Evolutionary conservation across 2,329 filamentous ascomycete genomes (phyloP), one percentile per base, ranked within the genome.

Genomic region (Nemania sp.): DNA sequence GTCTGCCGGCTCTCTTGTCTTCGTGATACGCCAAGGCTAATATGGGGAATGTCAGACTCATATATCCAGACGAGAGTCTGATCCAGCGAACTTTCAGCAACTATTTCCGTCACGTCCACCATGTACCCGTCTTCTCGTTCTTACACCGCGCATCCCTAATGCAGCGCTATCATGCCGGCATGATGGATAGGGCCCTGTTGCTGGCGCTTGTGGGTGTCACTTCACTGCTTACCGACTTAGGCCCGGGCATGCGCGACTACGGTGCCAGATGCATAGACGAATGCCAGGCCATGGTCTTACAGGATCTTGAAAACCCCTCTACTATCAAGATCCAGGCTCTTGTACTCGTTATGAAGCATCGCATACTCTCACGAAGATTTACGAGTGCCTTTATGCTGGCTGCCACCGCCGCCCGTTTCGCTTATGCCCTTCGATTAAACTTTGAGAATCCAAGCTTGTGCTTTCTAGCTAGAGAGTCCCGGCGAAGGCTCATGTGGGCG

Each of bases 61-160:
- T 41, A 70, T 79, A 65, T 57, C 68, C 68, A 6, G 64, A 68
- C 59, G 78, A 82, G 61, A 70, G 75, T 19, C 64, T 83, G 22
- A 78, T 80, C 34, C 71, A 76, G 44, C 75, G 75, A 33, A 80
- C 79, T 5, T 81, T 83, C 59, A 79, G 80, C 61, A 76, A 78
- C 60, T 83, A 82, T 69, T 83, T 83, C 65, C 77, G 78, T 36
- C 78, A 83, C 62, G 75, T 83, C 34, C 80, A 83, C 66, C 81
- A 83, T 57, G 80, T 83, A 46, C 79, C 81, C 39, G 79, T 80
- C 61, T 81, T 80, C 68, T 81, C 80, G 9, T 84, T 83, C 52
- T 68, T 84, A 14, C 81, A 84, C 61, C 79, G 80, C 22, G 80
- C 80, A 11, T 83, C 81, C 2, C 75, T 83, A 20, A 82, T 82